Evolutionary conservation across 179 eudicot genomes (phyloP).

Genomic region (Silene vulgaris): DNA sequence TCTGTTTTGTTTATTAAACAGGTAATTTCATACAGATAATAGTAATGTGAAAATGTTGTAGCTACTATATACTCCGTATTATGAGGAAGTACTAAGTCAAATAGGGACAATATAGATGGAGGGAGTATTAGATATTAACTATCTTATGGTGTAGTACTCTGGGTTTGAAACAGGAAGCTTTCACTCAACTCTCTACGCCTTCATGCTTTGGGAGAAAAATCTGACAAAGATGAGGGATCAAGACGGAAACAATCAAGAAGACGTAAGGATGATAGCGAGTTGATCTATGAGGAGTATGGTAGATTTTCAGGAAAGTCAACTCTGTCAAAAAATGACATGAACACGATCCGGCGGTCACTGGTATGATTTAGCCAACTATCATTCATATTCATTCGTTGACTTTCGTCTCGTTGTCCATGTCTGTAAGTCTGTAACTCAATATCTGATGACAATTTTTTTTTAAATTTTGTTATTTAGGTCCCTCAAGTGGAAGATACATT

Average conservation of each 20-base stretch:
- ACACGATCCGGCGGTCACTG: constrained; percentile 73
- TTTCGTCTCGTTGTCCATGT: constrained; percentile 11
- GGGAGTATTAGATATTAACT: background rate
- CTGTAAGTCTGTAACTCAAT: constrained; percentile 9
- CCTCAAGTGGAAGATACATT: constrained; percentile 91
- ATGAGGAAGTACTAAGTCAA: background rate
- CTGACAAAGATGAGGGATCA: constrained; percentile 55
- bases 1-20: too few species aligned
- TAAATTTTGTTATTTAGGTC: constrained; percentile 42
- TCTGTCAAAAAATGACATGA: constrained; percentile 72
- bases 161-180: constrained; percentile 57
- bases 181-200: constrained; percentile 60
- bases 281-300: constrained; percentile 37
- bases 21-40: too few species aligned
- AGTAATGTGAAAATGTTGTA: too few species aligned
- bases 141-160: background rate
- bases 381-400: constrained; percentile 9
- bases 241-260: constrained; percentile 63
- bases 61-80: background rate
- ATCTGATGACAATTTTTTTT: constrained; percentile 3
- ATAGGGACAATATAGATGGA: background rate
- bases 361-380: constrained; percentile 38
- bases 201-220: constrained; percentile 47
- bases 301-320: constrained; percentile 32
- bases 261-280: constrained; percentile 41